A percentile compares a stretch with the other conserved stretches of the same genome.
Evolutionary conservation across 495 filamentous ascomycete species (phyloP).

Genomic region (Lindgomyces ingoldianus): DNA sequence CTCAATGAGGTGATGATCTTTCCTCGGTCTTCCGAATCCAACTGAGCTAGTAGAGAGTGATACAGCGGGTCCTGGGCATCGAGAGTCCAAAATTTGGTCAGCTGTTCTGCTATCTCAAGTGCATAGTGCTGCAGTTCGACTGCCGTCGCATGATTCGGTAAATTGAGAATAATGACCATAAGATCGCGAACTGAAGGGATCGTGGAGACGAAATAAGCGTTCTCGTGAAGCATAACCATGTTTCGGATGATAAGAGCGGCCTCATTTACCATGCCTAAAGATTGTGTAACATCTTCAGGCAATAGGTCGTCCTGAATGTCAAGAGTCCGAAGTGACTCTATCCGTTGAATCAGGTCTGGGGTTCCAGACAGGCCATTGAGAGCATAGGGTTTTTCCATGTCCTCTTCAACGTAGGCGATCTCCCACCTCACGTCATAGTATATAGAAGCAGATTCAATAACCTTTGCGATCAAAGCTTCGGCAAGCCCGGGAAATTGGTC

Average conservation of each 20-base stretch:
- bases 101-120: slow-evolving; percentile 88
- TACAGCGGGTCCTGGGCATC: slow-evolving; percentile 75
- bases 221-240: slow-evolving; percentile 87
- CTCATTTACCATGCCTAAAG: slow-evolving; percentile 76
- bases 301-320: slow-evolving; percentile 71
- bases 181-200: slow-evolving; percentile 74
- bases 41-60: slow-evolving; percentile 66
- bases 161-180: slow-evolving; percentile 73
- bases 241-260: slow-evolving; percentile 87
- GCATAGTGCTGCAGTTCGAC: slow-evolving; percentile 90
- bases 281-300: slow-evolving; percentile 64
- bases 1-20: slow-evolving; percentile 81
- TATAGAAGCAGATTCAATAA: slow-evolving; percentile 68
- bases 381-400: slow-evolving; percentile 49
- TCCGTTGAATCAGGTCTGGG: slow-evolving; percentile 67
- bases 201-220: slow-evolving; percentile 76
- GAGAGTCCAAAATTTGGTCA: slow-evolving; percentile 76
- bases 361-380: slow-evolving; percentile 80
- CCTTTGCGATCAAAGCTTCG: slow-evolving; percentile 83
- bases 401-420: slow-evolving; percentile 66
- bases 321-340: slow-evolving; percentile 55
- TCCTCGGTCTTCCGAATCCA: slow-evolving; percentile 77
- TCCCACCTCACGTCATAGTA: slow-evolving; percentile 84
- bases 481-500: slow-evolving; percentile 87
- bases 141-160: slow-evolving; percentile 71